Conservation (phyloP, 163 green algal species). For the Trebouxiophyceae sp. region DNA sequence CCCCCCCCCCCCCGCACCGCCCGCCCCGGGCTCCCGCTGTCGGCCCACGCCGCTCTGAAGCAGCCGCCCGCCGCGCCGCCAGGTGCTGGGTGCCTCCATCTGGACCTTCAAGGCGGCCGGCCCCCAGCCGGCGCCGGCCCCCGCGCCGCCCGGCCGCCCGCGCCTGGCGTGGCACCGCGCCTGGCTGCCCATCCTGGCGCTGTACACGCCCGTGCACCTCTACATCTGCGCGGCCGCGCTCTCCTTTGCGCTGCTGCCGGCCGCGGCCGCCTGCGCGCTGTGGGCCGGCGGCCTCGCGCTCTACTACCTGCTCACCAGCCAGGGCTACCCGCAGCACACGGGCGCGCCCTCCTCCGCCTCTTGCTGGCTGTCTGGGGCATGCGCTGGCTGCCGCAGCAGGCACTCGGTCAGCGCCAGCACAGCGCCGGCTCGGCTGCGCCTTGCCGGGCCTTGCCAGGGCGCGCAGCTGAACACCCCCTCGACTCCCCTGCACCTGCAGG, state of each 20-base stretch:
- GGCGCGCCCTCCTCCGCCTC: too few species aligned
- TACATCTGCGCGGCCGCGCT: slow-evolving; percentile 30
- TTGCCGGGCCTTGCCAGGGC: too few species aligned
- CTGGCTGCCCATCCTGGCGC: slow-evolving; percentile 24
- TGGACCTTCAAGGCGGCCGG: slow-evolving; percentile 25
- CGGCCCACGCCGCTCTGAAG: too few species aligned
- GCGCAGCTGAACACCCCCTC: too few species aligned
- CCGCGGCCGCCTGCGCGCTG: slow-evolving; percentile 16
- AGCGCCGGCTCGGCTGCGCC: too few species aligned
- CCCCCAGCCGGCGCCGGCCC: neutral
- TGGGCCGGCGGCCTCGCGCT: slow-evolving; percentile 41
- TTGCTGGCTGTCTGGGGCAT: too few species aligned
- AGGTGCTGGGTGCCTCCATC: slow-evolving; percentile 54
- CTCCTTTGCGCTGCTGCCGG: slow-evolving; percentile 53
- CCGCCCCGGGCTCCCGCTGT: too few species aligned
- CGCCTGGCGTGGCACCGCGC: neutral
- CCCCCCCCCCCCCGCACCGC: too few species aligned
- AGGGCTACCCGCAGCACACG: slow-evolving; percentile 58
- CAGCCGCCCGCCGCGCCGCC: too few species aligned
- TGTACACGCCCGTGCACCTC: slow-evolving; percentile 45
- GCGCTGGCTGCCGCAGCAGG: too few species aligned
- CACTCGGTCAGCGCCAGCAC: too few species aligned
- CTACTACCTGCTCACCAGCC: slow-evolving; percentile 56
- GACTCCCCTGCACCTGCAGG: too few species aligned
- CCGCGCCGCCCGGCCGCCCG: neutral